Evolutionary conservation across 2,329 filamentous ascomycete genomes (phyloP).

Genomic region (Pochonia chlamydosporia): DNA sequence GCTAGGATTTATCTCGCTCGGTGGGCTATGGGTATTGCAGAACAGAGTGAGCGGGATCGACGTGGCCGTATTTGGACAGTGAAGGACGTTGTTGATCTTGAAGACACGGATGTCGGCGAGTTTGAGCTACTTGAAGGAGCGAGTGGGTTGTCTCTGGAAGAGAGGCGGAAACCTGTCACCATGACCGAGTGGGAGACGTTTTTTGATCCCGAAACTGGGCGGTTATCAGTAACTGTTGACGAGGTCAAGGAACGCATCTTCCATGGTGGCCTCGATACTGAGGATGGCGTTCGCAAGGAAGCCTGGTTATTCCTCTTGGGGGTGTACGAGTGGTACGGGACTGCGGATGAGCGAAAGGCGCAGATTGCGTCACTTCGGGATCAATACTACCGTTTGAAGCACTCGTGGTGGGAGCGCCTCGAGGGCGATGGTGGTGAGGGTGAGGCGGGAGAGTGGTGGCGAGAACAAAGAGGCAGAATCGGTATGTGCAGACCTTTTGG

Average conservation of each 20-base stretch:
- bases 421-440: conserved; percentile 73
- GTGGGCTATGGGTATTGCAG: conserved; percentile 98
- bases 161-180: conserved; percentile 71
- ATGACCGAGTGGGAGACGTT: conserved; percentile 86
- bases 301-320: conserved; percentile 93
- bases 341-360: conserved; percentile 74
- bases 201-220: conserved; percentile 71
- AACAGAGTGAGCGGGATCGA: conserved; percentile 86
- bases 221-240: conserved; percentile 72
- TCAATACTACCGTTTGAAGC: conserved; percentile 90
- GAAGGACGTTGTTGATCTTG: conserved; percentile 84
- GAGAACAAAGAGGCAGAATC: conserved; percentile 87
- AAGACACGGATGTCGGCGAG: conserved; percentile 90
- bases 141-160: conserved; percentile 65
- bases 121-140: conserved; percentile 89
- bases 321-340: conserved; percentile 91
- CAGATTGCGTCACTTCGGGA: conserved; percentile 81
- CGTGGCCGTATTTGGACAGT: conserved; percentile 89
- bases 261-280: conserved; percentile 81
- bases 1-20: conserved; percentile 88
- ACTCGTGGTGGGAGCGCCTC: conserved; percentile 91
- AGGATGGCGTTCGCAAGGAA: conserved; percentile 91
- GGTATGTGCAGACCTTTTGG: conserved; percentile 51
- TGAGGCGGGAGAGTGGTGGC: conserved; percentile 91
- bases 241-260: conserved; percentile 98